Evolutionary conservation across 208 protist genomes (phyloP).

Genomic region (Trypanosoma scelopori): DNA sequence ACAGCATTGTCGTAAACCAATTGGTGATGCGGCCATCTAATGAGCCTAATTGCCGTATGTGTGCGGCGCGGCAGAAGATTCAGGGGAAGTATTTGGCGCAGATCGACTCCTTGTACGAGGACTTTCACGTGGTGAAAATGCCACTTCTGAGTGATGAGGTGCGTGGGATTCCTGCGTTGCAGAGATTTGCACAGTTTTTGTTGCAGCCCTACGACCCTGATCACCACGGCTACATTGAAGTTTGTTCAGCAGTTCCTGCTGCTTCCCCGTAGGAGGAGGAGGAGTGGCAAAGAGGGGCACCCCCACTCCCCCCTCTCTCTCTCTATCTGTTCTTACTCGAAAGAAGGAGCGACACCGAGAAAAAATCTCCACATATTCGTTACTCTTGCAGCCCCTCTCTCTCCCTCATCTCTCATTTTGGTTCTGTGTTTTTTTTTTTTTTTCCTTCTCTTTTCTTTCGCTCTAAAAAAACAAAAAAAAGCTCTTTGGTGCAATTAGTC

Average conservation of each 20-base stretch:
- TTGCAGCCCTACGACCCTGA: conserved; percentile 61
- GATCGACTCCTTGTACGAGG: conserved; percentile 95
- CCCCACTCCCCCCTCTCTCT: conserved; percentile 4
- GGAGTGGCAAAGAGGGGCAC: conserved; percentile 1
- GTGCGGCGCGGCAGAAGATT: conserved; percentile 87
- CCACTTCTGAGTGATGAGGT: conserved; percentile 93
- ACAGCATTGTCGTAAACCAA: conserved; percentile 97
- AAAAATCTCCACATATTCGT: too few relatives aligned
- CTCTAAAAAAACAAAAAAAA: too few relatives aligned
- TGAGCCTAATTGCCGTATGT: conserved; percentile 81
- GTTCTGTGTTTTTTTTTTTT: too few relatives aligned
- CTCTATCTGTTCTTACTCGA: not conserved
- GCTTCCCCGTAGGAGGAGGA: not conserved
- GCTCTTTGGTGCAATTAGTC: too few relatives aligned
- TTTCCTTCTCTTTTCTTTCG: too few relatives aligned
- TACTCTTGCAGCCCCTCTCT: too few relatives aligned
- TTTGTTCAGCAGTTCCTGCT: conserved; percentile 1
- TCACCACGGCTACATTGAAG: conserved; percentile 55
- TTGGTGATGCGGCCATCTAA: conserved; percentile 68
- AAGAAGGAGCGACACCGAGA: not conserved
- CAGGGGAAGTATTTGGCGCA: conserved; percentile 96
- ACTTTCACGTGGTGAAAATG: conserved; percentile 93
- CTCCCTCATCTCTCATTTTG: too few relatives aligned
- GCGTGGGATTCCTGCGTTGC: conserved; percentile 73
- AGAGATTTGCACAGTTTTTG: conserved; percentile 76